Evolutionary conservation across 148 eudicot species (phyloP), one percentile per base, ranked within the genome.

Genomic region (Polygonum aviculare): DNA sequence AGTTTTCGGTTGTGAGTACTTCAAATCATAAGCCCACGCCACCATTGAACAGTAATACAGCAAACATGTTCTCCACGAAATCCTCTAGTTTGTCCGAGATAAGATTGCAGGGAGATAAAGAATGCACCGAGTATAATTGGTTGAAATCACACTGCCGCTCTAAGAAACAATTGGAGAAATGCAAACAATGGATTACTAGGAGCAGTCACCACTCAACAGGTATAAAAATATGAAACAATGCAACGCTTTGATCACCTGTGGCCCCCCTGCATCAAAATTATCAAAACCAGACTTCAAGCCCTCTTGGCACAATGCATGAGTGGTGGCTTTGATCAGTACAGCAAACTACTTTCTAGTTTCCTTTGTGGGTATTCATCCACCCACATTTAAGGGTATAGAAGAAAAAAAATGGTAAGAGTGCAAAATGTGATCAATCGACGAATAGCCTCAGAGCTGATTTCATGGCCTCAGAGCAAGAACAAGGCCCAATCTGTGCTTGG

Each of bases 381-480:
- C 62, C 79, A 82, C 57, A 12, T 65, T 78, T 67, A 45, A 67
- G 19, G 44, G 72, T 35, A 35, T 65, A 65, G 16, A 11, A 15
- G 72, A 67, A 72, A 70, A 80, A 75, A 75, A 36, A 48, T 22
- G 71, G 62, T 74, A 70, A 60, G 19, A 67, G 72, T 36, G 67
- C 67, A 60, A 57, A 78, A 60, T 60, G 67, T 22, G 45, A 67
- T 67, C 21, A 67, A 33, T 67, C 72, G 45, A 41, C 22, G 31
- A 36, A 16, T 39, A 69, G 39, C 41, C 16, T 12, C 47, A 39
- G 26, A 40, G 14, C 18, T 21, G 11, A 59, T 72, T 67, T 89
- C 83, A 91, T 76, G 97, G 98, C 92, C 83, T 87, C 62, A 94
- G 95, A 74, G 97, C 90, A 50, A 94, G 81, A 69, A 93, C 83